Conservation (phyloP, 371 early-diverging fungal genomes). For the Lichtheimia hyalospora region DNA sequence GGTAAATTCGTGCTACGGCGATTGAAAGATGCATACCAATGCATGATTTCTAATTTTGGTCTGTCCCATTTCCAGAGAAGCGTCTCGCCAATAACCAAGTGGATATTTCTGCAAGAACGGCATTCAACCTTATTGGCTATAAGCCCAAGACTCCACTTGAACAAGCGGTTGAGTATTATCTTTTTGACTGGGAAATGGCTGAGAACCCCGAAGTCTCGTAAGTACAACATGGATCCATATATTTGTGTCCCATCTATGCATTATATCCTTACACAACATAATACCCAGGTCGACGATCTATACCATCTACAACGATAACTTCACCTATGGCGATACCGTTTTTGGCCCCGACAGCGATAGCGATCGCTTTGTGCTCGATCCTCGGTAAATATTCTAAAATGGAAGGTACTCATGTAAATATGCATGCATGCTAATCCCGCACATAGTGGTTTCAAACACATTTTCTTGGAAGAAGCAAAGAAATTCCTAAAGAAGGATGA, state of each 20-base stretch:
- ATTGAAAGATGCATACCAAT: not conserved
- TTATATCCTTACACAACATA: no score
- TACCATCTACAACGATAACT: slow-evolving; percentile 28
- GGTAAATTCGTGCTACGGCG: not conserved
- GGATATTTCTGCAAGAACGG: slow-evolving; percentile 38
- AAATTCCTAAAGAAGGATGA: slow-evolving; percentile 27
- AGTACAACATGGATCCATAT: not conserved
- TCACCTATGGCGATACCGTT: slow-evolving; percentile 18
- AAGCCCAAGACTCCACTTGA: slow-evolving; percentile 28
- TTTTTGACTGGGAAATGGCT: slow-evolving; percentile 44
- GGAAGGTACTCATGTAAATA: not conserved
- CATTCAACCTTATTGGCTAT: slow-evolving; percentile 39
- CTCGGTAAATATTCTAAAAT: slow-evolving; percentile 27
- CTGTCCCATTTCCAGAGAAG: slow-evolving; percentile 18
- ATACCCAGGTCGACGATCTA: slow-evolving; percentile 22
- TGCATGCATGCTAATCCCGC: slow-evolving; percentile 1
- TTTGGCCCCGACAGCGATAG: slow-evolving; percentile 47
- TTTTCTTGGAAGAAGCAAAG: slow-evolving; percentile 37
- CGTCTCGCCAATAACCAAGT: slow-evolving; percentile 27
- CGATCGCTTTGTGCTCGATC: slow-evolving; percentile 38
- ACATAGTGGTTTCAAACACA: slow-evolving; percentile 42
- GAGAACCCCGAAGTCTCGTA: slow-evolving; percentile 33
- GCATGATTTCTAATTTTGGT: not conserved
- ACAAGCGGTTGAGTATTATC: slow-evolving; percentile 43
- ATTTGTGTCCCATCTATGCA: no score